phyloP scores from a whole-genome alignment of 2,329 filamentous ascomycete genomes.

The Aspergillus quadricinctus region DNA sequence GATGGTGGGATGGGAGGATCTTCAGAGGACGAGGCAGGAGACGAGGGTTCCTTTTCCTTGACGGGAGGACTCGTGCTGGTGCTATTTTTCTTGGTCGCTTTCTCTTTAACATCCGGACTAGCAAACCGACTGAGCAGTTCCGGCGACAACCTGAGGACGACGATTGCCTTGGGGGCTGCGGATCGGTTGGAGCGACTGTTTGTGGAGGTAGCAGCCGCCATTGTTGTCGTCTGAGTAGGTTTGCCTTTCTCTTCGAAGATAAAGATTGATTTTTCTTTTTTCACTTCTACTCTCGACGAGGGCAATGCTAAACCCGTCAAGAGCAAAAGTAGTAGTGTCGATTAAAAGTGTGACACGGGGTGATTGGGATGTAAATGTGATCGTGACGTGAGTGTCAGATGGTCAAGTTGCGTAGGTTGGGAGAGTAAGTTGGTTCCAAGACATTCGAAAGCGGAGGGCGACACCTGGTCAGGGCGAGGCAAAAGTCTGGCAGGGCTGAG shows the following conservation, averaged over 20 bases:
- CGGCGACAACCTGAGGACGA: slow-evolving; percentile 39
- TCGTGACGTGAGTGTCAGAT: slow-evolving; percentile 20
- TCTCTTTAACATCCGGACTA: slow-evolving; percentile 18
- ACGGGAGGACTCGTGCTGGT: slow-evolving; percentile 16
- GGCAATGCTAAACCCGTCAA: not conserved
- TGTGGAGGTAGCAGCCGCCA: slow-evolving; percentile 21
- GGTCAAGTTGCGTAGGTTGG: slow-evolving; percentile 5
- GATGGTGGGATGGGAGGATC: slow-evolving; percentile 32
- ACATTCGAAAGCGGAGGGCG: slow-evolving; percentile 18
- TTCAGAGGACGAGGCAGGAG: slow-evolving; percentile 34
- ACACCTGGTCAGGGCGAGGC: slow-evolving; percentile 30
- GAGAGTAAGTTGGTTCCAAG: slow-evolving; percentile 11
- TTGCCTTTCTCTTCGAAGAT: not conserved
- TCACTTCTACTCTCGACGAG: not conserved
- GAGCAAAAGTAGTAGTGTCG: slow-evolving; percentile 9
- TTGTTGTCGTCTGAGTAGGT: not conserved
- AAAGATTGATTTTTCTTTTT: not conserved
- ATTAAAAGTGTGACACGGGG: not conserved
- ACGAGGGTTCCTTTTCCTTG: slow-evolving; percentile 30
- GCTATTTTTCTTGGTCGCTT: slow-evolving; percentile 16
- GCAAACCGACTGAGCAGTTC: slow-evolving; percentile 34
- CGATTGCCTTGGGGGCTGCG: slow-evolving; percentile 26
- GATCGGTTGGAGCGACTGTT: slow-evolving; percentile 35
- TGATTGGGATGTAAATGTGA: slow-evolving; percentile 9
- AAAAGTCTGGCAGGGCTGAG: slow-evolving; percentile 25